Conservation (phyloP, 2,329 filamentous ascomycete genomes). For the Arthroderma uncinatum region DNA sequence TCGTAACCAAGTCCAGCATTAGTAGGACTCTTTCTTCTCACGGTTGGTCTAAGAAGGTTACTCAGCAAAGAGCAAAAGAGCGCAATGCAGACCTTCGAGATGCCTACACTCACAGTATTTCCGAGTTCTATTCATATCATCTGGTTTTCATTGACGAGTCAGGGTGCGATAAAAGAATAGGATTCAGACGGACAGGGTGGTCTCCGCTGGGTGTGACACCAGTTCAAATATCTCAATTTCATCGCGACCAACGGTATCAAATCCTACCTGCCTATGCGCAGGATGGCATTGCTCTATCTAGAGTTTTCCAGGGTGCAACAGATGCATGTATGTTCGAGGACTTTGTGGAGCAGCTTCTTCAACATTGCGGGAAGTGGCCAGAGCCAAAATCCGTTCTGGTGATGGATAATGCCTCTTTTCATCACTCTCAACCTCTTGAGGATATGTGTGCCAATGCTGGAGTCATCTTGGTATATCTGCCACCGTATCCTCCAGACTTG, state of each 20-base stretch:
- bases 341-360: slow-evolving; percentile 24
- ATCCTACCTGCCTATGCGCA: slow-evolving; percentile 26
- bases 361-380: slow-evolving; percentile 21
- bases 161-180: slow-evolving; percentile 27
- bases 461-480: slow-evolving; percentile 19
- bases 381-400: slow-evolving; percentile 26
- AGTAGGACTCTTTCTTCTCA: slow-evolving; percentile 17
- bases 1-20: too few relatives aligned
- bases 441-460: slow-evolving; percentile 12
- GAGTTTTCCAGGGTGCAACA: slow-evolving; percentile 23
- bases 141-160: slow-evolving; percentile 31
- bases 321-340: slow-evolving; percentile 23
- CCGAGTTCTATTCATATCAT: slow-evolving; percentile 24
- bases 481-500: slow-evolving; percentile 28
- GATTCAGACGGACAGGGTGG: slow-evolving; percentile 27
- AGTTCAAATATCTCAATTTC: slow-evolving; percentile 17
- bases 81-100: slow-evolving; percentile 26
- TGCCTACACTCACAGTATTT: slow-evolving; percentile 26
- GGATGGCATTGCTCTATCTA: slow-evolving; percentile 22
- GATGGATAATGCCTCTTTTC: slow-evolving; percentile 18
- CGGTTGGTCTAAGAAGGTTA: slow-evolving; percentile 24
- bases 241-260: slow-evolving; percentile 19
- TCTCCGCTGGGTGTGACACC: slow-evolving; percentile 23
- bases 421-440: slow-evolving; percentile 8
- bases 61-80: slow-evolving; percentile 24